Evolutionary conservation across 1,284 basidiomycete species (phyloP).

Genomic region (Leccinum subrobustum): DNA sequence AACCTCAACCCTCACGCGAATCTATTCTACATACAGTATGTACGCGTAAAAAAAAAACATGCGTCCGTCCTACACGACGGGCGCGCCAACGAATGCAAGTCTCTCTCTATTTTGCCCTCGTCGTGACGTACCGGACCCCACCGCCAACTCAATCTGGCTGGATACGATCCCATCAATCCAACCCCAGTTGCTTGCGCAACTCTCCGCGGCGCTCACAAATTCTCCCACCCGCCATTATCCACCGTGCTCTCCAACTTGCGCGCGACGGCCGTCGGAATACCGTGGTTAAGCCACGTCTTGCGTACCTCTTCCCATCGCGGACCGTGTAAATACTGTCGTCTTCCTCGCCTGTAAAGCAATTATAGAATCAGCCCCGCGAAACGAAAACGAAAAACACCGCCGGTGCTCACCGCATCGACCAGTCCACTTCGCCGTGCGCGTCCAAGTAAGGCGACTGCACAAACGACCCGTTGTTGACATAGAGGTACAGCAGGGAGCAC

Average conservation of each 20-base stretch:
- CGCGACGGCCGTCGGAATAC: slow-evolving; percentile 88
- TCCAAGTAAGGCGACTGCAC: slow-evolving; percentile 91
- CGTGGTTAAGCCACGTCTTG: slow-evolving; percentile 87
- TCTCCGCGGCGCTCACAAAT: not conserved
- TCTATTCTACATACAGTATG: not conserved
- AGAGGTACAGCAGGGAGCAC: slow-evolving; percentile 88
- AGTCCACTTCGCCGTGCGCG: slow-evolving; percentile 91
- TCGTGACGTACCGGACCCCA: too few species aligned
- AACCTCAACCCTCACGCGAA: too few species aligned
- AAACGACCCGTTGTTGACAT: slow-evolving; percentile 88
- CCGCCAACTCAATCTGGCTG: too few species aligned
- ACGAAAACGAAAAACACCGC: slow-evolving; percentile 22
- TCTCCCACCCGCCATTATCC: slow-evolving; percentile 78
- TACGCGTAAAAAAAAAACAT: slow-evolving; percentile 2
- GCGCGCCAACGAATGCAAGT: not conserved
- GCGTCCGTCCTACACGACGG: not conserved
- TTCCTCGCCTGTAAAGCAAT: slow-evolving; percentile 59
- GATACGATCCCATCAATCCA: too few species aligned
- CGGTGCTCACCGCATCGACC: slow-evolving; percentile 91
- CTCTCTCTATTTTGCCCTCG: not conserved
- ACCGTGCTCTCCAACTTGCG: slow-evolving; percentile 85
- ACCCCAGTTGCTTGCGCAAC: too few species aligned
- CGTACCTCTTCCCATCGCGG: slow-evolving; percentile 92
- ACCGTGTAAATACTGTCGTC: slow-evolving; percentile 85
- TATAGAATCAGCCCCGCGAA: not conserved